Percentiles rank a stretch among this genome's conserved stretches.
Evolutionary conservation across 2,329 filamentous ascomycete genomes (phyloP).

Genomic region (Fusarium clavum): DNA sequence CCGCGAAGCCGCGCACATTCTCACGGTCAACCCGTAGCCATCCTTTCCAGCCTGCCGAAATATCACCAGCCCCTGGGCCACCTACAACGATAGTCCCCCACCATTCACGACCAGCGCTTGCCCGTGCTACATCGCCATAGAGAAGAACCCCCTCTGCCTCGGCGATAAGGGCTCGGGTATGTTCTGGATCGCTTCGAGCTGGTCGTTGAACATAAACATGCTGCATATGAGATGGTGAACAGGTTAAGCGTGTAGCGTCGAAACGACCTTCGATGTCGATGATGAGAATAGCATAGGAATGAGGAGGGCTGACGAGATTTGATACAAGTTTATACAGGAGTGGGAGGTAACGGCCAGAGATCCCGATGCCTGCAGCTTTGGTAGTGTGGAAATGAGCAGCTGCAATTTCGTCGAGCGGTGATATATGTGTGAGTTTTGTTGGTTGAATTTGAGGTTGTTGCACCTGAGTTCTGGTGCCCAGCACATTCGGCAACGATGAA

Average conservation of each 20-base stretch:
- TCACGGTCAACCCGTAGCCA: conserved; percentile 65
- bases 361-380: conserved; percentile 59
- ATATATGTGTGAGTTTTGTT: conserved; percentile 55
- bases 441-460: conserved; percentile 31
- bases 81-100: conserved; percentile 70
- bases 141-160: conserved; percentile 62
- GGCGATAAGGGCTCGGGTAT: conserved; percentile 53
- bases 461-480: conserved; percentile 16
- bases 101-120: conserved; percentile 61
- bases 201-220: conserved; percentile 65
- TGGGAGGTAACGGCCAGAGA: conserved; percentile 65
- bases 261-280: conserved; percentile 68
- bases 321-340: conserved; percentile 68
- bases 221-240: conserved; percentile 53
- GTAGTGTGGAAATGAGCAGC: conserved; percentile 61
- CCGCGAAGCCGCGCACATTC: conserved; percentile 54
- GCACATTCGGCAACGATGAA: conserved; percentile 34
- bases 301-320: conserved; percentile 61
- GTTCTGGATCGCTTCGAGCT: conserved; percentile 45
- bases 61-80: conserved; percentile 51
- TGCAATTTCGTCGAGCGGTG: conserved; percentile 60
- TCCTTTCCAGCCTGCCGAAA: conserved; percentile 56
- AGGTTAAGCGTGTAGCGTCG: conserved; percentile 61
- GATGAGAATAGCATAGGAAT: conserved; percentile 62
- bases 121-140: conserved; percentile 56